Percentiles rank a stretch among this genome's conserved stretches.
Conservation (phyloP, 208 protist species). For the Leishmania gerbilli region DNA sequence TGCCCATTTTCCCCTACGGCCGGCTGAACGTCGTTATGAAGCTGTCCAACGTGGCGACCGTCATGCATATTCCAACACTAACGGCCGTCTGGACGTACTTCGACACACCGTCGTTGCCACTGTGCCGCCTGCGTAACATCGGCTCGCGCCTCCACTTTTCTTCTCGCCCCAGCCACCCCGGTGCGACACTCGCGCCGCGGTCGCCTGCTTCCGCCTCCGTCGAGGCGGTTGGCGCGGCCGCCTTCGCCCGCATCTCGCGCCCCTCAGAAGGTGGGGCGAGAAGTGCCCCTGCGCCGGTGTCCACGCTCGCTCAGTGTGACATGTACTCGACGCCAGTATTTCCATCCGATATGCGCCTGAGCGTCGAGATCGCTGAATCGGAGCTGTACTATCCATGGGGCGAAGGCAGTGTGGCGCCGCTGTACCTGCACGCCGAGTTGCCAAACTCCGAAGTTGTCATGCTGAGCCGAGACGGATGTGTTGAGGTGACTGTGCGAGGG, state of each 20-base stretch:
- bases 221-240: conserved; percentile 27
- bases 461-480: conserved; percentile 44
- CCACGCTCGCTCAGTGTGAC: conserved; percentile 3
- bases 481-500: conserved; percentile 41
- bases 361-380: conserved; percentile 28
- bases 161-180: conserved; percentile 18
- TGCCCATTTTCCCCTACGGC: conserved; percentile 54
- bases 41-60: conserved; percentile 26
- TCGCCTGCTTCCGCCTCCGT: conserved; percentile 24
- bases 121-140: conserved; percentile 50
- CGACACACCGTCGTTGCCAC: conserved; percentile 45
- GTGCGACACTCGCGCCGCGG: conserved; percentile 18
- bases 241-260: conserved; percentile 21
- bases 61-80: conserved; percentile 58
- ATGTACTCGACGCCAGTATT: conserved; percentile 50
- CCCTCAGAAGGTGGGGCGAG: neutral
- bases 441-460: conserved; percentile 25
- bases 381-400: conserved; percentile 62
- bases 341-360: conserved; percentile 46
- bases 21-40: conserved; percentile 26
- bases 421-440: conserved; percentile 44
- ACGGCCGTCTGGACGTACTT: conserved; percentile 60
- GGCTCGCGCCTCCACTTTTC: conserved; percentile 52
- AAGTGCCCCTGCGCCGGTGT: neutral
- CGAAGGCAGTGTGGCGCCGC: conserved; percentile 43